Evolutionary conservation across 2,329 filamentous ascomycete species (phyloP).

Genomic region (Beauveria sp.): DNA sequence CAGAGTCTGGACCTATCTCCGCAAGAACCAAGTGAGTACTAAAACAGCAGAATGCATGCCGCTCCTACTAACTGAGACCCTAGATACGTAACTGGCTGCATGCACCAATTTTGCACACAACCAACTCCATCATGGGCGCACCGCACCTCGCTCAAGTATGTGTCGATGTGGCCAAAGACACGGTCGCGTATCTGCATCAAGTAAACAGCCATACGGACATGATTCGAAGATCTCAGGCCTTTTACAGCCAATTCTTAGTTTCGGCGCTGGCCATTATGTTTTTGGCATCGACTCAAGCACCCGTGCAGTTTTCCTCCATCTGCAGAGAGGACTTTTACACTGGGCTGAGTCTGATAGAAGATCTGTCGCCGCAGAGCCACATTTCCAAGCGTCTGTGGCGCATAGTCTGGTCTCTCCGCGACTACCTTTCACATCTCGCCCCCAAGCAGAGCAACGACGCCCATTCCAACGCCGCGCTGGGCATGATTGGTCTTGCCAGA

Average conservation of each 20-base stretch:
- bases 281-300: conserved; percentile 67
- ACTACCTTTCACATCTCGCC: conserved; percentile 63
- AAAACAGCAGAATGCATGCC: background rate
- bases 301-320: conserved; percentile 58
- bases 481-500: conserved; percentile 47
- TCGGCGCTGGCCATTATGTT: conserved; percentile 70
- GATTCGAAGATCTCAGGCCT: conserved; percentile 64
- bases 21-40: conserved; percentile 64
- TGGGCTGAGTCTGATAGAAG: conserved; percentile 66
- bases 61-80: conserved; percentile 9
- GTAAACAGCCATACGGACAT: conserved; percentile 66
- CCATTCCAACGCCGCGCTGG: conserved; percentile 44
- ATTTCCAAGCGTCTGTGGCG: conserved; percentile 68
- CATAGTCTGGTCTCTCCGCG: conserved; percentile 62
- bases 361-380: conserved; percentile 62
- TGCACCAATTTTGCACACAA: conserved; percentile 77
- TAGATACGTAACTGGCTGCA: conserved; percentile 79
- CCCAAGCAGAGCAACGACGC: conserved; percentile 42
- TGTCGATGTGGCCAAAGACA: conserved; percentile 69
- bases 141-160: conserved; percentile 64
- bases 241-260: conserved; percentile 74
- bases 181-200: conserved; percentile 61
- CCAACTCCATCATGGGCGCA: conserved; percentile 74
- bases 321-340: conserved; percentile 74
- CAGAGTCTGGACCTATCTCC: conserved; percentile 75